phyloP scores from a whole-genome alignment of 2,329 filamentous ascomycete genomes.

The Penicillium sp. region DNA sequence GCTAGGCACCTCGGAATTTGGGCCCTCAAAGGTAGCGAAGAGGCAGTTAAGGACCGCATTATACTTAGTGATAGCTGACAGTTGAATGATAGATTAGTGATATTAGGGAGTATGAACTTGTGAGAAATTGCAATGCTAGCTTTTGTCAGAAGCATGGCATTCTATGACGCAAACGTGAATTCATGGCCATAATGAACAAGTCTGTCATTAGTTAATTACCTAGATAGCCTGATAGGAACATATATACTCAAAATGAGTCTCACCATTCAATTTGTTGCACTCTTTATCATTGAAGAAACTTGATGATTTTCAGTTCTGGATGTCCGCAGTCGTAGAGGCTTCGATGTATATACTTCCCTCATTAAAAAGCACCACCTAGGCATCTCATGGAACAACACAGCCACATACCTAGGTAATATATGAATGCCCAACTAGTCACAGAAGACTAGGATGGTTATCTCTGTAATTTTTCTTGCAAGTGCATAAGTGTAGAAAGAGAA shows the following conservation, averaged over 20 bases:
- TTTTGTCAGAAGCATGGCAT: neutral
- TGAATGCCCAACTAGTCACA: too few species aligned
- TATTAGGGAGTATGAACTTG: neutral
- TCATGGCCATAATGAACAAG: neutral
- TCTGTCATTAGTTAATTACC: neutral
- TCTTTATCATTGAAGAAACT: too few species aligned
- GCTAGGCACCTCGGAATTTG: neutral
- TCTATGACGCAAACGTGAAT: neutral
- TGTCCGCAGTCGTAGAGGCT: too few species aligned
- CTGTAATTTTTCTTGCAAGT: too few species aligned
- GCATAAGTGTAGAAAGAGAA: neutral
- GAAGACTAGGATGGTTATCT: too few species aligned
- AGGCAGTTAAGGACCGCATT: conserved; percentile 76
- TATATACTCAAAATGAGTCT: too few species aligned
- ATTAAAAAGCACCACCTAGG: too few species aligned
- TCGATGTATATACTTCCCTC: too few species aligned
- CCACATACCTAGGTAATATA: too few species aligned
- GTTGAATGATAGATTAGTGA: conserved; percentile 51
- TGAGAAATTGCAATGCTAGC: neutral
- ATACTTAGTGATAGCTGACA: conserved; percentile 89
- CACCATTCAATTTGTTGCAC: too few species aligned
- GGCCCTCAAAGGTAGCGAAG: neutral
- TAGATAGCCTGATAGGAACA: neutral
- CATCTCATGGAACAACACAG: too few species aligned
- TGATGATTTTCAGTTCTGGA: too few species aligned